Conservation (phyloP, 2,329 filamentous ascomycete species). For the Plenodomus tracheiphilus region DNA sequence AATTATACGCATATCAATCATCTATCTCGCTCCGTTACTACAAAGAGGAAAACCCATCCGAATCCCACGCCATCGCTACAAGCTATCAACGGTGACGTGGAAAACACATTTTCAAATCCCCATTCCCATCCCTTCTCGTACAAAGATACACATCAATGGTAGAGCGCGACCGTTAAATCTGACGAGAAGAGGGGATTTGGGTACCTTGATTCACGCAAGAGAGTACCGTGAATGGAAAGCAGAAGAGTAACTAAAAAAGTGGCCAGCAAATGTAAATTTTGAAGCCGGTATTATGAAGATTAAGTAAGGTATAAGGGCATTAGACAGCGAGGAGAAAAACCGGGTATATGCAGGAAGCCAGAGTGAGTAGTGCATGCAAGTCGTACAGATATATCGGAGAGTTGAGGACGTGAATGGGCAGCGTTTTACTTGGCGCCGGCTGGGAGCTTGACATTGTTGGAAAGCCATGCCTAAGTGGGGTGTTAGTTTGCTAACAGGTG, state of each 20-base stretch:
- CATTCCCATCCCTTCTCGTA: constrained; percentile 1
- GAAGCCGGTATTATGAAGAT: constrained; percentile 26
- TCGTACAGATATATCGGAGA: constrained; percentile 35
- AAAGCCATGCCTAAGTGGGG: constrained; percentile 49
- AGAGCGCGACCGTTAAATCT: constrained; percentile 13
- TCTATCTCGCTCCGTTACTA: background rate
- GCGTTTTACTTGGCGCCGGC: constrained; percentile 38
- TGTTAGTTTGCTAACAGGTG: constrained; percentile 11
- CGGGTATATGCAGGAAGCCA: constrained; percentile 45
- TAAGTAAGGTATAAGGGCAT: constrained; percentile 20
- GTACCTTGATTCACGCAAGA: background rate
- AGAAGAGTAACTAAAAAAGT: constrained; percentile 6
- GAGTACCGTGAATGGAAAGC: background rate
- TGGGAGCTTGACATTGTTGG: constrained; percentile 55
- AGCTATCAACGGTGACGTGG: constrained; percentile 14
- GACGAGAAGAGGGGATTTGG: constrained; percentile 3
- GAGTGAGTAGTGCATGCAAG: constrained; percentile 33
- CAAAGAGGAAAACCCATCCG: background rate
- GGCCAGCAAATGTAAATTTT: constrained; percentile 4
- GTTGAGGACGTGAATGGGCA: background rate
- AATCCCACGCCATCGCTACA: background rate
- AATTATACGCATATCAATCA: background rate
- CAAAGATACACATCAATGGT: constrained; percentile 14
- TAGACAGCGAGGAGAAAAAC: constrained; percentile 30
- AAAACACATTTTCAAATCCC: background rate